These are phyloP conservation scores for Acacia melanoxylon DNA, from an alignment of 306 rosid genomes.

Conservation along the genomic window DNA sequence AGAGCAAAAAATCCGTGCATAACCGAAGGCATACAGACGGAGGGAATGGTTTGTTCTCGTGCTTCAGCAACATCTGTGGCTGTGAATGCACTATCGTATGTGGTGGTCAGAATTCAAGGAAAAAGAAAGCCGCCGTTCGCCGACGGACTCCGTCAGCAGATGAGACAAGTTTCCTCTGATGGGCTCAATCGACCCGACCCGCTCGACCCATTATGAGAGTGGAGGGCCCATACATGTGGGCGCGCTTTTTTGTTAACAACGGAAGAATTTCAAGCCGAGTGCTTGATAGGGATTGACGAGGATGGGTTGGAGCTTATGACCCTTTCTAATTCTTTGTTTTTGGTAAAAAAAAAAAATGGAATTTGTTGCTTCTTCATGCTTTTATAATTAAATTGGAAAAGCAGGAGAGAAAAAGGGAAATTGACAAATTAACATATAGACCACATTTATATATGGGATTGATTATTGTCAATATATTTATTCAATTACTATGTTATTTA, in stretches of 20 bases:
- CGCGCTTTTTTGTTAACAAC: neutral
- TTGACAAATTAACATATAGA: neutral
- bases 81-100: conserved; percentile 82
- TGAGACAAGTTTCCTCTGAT: conserved; percentile 39
- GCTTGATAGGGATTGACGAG: neutral
- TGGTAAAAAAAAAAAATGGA: neutral
- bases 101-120: conserved; percentile 41
- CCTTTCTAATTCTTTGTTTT: neutral
- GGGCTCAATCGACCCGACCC: neutral
- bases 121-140: conserved; percentile 34
- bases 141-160: conserved; percentile 45
- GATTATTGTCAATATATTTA: neutral
- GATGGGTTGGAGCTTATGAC: neutral
- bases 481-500: neutral
- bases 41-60: conserved; percentile 70
- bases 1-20: conserved; percentile 35
- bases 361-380: neutral
- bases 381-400: neutral
- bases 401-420: neutral
- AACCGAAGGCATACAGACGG: conserved; percentile 51
- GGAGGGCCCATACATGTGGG: neutral
- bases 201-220: neutral
- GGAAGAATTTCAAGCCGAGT: neutral
- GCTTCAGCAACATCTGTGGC: conserved; percentile 93
- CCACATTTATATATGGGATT: neutral